A percentile compares a stretch with the other conserved stretches of the same genome.
Conservation (phyloP, 495 filamentous ascomycete genomes). For the Achaetomiella virescens region DNA sequence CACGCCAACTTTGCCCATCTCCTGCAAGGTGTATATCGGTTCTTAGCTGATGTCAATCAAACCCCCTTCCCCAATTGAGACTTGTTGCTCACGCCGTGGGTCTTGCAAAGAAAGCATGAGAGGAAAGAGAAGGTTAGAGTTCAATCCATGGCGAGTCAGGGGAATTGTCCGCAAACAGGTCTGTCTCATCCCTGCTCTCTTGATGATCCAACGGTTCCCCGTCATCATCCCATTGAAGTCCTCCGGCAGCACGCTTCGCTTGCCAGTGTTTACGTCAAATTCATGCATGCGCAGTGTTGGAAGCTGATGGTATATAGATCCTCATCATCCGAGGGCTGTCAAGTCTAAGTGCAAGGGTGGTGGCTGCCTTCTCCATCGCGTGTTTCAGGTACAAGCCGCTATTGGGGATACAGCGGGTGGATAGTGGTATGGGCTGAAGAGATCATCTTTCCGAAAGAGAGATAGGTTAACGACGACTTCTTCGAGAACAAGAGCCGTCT, state of each 20-base stretch:
- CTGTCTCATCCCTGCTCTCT: neutral
- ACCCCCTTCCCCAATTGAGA: too few relatives aligned
- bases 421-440: neutral
- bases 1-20: too few relatives aligned
- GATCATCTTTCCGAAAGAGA: neutral
- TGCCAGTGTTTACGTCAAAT: neutral
- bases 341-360: neutral
- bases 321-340: neutral
- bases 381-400: neutral
- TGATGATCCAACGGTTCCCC: neutral
- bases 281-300: neutral
- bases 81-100: too few relatives aligned
- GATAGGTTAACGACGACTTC: conserved; percentile 5
- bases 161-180: neutral
- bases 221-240: conserved; percentile 1
- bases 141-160: neutral
- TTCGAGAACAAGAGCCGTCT: neutral
- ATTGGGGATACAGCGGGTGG: neutral
- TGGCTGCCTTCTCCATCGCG: neutral
- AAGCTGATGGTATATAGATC: neutral
- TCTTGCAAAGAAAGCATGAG: too few relatives aligned
- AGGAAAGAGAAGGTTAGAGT: neutral
- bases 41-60: too few relatives aligned
- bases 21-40: too few relatives aligned
- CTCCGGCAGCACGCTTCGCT: neutral